These are phyloP conservation scores for Abelmoschus esculentus DNA, from an alignment of 345 rosid genomes.

Conservation along the genomic window DNA sequence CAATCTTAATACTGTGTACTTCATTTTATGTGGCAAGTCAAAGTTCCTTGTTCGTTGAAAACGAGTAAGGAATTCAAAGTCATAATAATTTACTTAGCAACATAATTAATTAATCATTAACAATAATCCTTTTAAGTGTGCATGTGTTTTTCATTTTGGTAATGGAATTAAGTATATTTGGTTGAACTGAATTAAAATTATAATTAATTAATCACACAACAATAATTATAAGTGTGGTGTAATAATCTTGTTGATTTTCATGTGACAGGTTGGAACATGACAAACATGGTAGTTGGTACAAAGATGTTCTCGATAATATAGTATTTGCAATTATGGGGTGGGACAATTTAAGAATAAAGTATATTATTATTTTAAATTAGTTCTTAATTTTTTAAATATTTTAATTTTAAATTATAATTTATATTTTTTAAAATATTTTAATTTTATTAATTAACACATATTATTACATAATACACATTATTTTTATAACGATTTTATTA, in stretches of 20 bases:
- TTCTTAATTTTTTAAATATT: too few relatives aligned
- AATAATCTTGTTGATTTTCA: background rate
- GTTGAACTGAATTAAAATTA: background rate
- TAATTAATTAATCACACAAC: background rate
- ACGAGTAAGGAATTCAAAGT: background rate
- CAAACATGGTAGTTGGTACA: background rate
- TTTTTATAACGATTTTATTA: too few relatives aligned
- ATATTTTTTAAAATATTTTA: too few relatives aligned
- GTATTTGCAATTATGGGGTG: background rate
- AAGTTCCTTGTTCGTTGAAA: background rate
- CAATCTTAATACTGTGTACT: background rate
- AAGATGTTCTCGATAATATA: background rate
- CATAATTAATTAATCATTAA: background rate
- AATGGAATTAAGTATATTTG: background rate
- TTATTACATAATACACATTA: too few relatives aligned
- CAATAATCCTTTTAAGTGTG: background rate
- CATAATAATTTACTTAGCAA: background rate
- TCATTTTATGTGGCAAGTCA: background rate
- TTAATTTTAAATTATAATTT: too few relatives aligned
- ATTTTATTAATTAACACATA: too few relatives aligned
- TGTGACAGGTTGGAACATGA: background rate
- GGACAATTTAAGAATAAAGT: background rate
- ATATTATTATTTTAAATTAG: too few relatives aligned
- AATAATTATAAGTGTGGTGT: background rate
- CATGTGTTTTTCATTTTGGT: background rate